Evolutionary conservation across 2,329 filamentous ascomycete species (phyloP).

Genomic region (Exophiala xenobiotica): DNA sequence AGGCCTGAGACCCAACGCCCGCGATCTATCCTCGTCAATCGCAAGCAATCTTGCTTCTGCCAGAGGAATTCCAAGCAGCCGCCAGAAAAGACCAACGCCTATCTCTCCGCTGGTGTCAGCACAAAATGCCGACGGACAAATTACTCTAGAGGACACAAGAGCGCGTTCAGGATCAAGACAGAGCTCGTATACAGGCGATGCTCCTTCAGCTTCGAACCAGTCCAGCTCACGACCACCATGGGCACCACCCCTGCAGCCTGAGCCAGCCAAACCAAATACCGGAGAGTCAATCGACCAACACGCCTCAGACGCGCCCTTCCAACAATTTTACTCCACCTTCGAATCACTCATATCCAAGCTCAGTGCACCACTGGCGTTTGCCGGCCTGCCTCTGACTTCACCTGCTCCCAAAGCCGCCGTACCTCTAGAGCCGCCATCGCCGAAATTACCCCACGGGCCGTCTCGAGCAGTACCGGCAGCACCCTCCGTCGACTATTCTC

Average conservation of each 20-base stretch:
- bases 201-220: slow-evolving; percentile 9
- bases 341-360: slow-evolving; percentile 84
- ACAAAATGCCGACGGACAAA: slow-evolving; percentile 69
- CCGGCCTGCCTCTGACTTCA: slow-evolving; percentile 74
- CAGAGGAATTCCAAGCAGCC: slow-evolving; percentile 63
- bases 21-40: slow-evolving; percentile 77
- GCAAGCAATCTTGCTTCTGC: slow-evolving; percentile 85
- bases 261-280: slow-evolving; percentile 30
- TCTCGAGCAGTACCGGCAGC: slow-evolving; percentile 18
- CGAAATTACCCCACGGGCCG: slow-evolving; percentile 14
- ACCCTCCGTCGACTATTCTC: slow-evolving; percentile 70
- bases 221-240: slow-evolving; percentile 24
- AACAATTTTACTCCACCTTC: slow-evolving; percentile 88
- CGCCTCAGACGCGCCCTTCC: slow-evolving; percentile 73
- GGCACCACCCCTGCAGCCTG: slow-evolving; percentile 34
- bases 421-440: slow-evolving; percentile 1
- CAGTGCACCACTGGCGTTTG: slow-evolving; percentile 87
- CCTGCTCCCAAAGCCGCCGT: slow-evolving; percentile 18
- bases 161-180: slow-evolving; percentile 9
- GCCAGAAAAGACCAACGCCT: slow-evolving; percentile 60
- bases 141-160: slow-evolving; percentile 49
- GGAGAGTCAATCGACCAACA: slow-evolving; percentile 32
- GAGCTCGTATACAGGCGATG: slow-evolving; percentile 6
- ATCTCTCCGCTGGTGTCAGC: slow-evolving; percentile 71
- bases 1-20: slow-evolving; percentile 51